Percentiles rank a stretch among this genome's conserved stretches.
phyloP scores from a whole-genome alignment of 768 basidiomycete species.

The Clathrus columnatus region DNA sequence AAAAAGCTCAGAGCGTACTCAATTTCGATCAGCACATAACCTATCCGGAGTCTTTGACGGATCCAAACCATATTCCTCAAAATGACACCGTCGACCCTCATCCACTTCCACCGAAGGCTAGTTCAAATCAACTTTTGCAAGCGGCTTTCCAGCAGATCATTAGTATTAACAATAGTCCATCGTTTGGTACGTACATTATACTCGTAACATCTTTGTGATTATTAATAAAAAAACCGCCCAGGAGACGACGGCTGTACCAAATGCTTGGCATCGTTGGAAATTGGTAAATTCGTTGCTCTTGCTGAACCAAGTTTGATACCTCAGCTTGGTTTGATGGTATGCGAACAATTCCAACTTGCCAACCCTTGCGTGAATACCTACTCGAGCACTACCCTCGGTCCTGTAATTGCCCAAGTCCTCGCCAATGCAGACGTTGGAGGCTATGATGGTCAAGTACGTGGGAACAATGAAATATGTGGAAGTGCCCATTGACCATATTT shows the following conservation, averaged over 20 bases:
- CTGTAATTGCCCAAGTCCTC: conserved; percentile 61
- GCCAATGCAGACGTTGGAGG: conserved; percentile 65
- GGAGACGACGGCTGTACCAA: conserved; percentile 32
- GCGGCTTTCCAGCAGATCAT: conserved; percentile 48
- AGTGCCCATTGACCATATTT: not conserved
- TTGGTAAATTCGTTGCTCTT: conserved; percentile 57
- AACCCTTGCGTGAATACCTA: conserved; percentile 39
- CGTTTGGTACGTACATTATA: conserved; percentile 37
- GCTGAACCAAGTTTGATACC: conserved; percentile 56
- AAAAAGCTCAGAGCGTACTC: conserved; percentile 4
- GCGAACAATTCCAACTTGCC: conserved; percentile 49
- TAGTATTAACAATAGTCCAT: conserved; percentile 38
- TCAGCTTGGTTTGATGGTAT: conserved; percentile 46
- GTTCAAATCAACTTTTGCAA: conserved; percentile 35
- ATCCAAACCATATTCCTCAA: conserved; percentile 51
- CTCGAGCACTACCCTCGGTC: conserved; percentile 40
- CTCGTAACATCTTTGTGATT: not conserved
- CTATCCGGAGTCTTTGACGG: conserved; percentile 55
- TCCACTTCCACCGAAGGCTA: conserved; percentile 50
- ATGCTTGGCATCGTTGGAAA: conserved; percentile 53
- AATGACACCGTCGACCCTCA: conserved; percentile 56
- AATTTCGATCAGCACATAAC: conserved; percentile 37
- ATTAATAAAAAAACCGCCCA: conserved; percentile 7
- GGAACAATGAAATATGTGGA: not conserved
- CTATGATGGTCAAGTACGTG: conserved; percentile 58